phyloP scores from a whole-genome alignment of 225 moss, liverwort and hornwort genomes.

The Sphagnum tenellum region DNA sequence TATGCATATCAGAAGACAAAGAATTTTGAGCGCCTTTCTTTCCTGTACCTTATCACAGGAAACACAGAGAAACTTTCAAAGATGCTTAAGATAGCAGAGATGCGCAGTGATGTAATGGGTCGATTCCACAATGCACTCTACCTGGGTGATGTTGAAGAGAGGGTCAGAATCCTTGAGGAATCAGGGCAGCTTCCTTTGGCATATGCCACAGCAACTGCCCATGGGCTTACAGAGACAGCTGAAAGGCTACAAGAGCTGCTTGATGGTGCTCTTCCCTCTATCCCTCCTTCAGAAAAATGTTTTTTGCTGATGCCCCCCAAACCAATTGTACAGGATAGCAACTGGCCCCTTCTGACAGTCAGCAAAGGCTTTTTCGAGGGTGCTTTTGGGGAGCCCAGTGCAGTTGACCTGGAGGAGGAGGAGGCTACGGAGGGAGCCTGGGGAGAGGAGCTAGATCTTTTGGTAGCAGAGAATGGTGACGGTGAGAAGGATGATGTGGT shows the following conservation, averaged over 20 bases:
- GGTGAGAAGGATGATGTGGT: slow-evolving; percentile 25
- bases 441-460: slow-evolving; percentile 81
- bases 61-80: slow-evolving; percentile 85
- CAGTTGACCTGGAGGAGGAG: slow-evolving; percentile 53
- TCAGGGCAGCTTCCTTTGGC: slow-evolving; percentile 79
- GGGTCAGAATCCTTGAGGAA: slow-evolving; percentile 80
- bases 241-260: slow-evolving; percentile 59
- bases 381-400: slow-evolving; percentile 56
- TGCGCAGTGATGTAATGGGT: slow-evolving; percentile 90
- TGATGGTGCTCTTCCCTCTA: slow-evolving; percentile 47
- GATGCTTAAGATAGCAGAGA: slow-evolving; percentile 95
- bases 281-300: slow-evolving; percentile 47
- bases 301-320: slow-evolving; percentile 65
- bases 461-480: slow-evolving; percentile 31
- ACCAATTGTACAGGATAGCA: slow-evolving; percentile 80
- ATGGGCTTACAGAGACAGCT: slow-evolving; percentile 61
- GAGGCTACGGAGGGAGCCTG: slow-evolving; percentile 69
- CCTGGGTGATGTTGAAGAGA: slow-evolving; percentile 76
- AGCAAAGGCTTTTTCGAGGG: slow-evolving; percentile 93
- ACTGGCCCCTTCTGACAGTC: slow-evolving; percentile 88
- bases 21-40: slow-evolving; percentile 95
- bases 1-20: slow-evolving; percentile 95
- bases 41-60: slow-evolving; percentile 84
- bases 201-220: slow-evolving; percentile 74
- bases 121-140: slow-evolving; percentile 94